Conservation (phyloP, 176 grass and related monocot species). For the Oropetium thomaeum region DNA sequence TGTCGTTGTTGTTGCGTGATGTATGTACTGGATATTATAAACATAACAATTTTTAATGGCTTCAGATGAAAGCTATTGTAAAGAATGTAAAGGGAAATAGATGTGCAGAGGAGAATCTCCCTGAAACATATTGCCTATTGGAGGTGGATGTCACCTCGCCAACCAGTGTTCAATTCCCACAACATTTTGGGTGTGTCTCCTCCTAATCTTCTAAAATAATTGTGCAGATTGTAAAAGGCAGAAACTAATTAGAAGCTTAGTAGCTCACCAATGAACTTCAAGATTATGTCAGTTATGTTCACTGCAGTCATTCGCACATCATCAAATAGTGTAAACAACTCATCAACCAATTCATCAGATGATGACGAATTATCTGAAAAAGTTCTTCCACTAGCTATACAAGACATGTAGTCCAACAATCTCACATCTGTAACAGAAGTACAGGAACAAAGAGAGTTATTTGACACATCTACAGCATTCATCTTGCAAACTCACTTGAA, state of each 20-base stretch:
- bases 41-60: constrained; percentile 8
- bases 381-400: constrained; percentile 38
- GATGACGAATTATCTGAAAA: constrained; percentile 30
- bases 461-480: constrained; percentile 18
- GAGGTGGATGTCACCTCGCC: background rate
- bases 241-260: constrained; percentile 14
- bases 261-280: constrained; percentile 77
- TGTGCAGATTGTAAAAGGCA: background rate
- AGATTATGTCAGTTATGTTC: constrained; percentile 47
- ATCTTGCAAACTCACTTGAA: constrained; percentile 23
- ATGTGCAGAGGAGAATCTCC: background rate
- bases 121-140: background rate
- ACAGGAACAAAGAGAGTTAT: constrained; percentile 13
- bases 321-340: constrained; percentile 92
- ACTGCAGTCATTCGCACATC: constrained; percentile 70
- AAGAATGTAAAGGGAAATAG: background rate
- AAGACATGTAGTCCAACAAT: constrained; percentile 61
- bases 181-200: background rate
- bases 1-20: too few relatives aligned
- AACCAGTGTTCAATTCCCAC: background rate
- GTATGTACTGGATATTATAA: background rate
- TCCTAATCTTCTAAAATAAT: background rate
- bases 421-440: constrained; percentile 45
- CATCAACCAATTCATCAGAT: constrained; percentile 51
- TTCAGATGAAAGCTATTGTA: background rate